Evolutionary conservation across 108 stramenopile genomes (phyloP).

Genomic region (Nitzschia sp.): DNA sequence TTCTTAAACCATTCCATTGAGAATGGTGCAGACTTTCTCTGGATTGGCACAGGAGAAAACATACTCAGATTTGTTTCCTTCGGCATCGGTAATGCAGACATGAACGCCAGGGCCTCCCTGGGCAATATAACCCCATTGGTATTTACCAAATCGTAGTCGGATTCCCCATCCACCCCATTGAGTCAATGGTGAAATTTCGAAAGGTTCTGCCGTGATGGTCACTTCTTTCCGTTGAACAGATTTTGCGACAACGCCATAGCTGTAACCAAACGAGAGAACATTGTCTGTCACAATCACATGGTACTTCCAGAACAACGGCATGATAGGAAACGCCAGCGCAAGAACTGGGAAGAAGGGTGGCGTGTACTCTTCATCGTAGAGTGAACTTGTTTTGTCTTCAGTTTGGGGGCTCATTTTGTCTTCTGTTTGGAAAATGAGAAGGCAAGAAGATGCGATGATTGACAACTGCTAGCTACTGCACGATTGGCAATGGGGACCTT

Average conservation of each 20-base stretch:
- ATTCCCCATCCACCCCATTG: slow-evolving; percentile 38
- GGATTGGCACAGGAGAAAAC: slow-evolving; percentile 15
- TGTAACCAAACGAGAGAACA: slow-evolving; percentile 21
- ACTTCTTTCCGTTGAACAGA: neutral
- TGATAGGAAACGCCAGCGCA: slow-evolving; percentile 2
- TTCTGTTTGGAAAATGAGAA: too few species aligned
- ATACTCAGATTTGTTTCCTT: slow-evolving; percentile 7
- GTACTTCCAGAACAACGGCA: slow-evolving; percentile 32
- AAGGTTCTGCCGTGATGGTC: neutral
- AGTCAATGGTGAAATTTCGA: slow-evolving; percentile 16
- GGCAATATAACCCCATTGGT: slow-evolving; percentile 24
- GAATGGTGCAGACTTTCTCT: slow-evolving; percentile 9
- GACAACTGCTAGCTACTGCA: too few species aligned
- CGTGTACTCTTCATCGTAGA: slow-evolving; percentile 24
- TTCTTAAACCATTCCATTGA: neutral
- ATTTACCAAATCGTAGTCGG: slow-evolving; percentile 11
- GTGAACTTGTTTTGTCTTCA: neutral
- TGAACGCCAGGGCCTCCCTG: slow-evolving; percentile 23
- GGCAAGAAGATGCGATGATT: too few species aligned
- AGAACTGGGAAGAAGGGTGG: slow-evolving; percentile 17
- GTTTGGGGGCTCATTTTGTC: neutral
- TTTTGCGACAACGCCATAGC: neutral
- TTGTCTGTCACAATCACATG: slow-evolving; percentile 12
- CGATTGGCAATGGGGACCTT: too few species aligned
- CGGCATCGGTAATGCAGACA: neutral